phyloP scores from a whole-genome alignment of 306 rosid genomes.

The Hippophae gyantsensis region DNA sequence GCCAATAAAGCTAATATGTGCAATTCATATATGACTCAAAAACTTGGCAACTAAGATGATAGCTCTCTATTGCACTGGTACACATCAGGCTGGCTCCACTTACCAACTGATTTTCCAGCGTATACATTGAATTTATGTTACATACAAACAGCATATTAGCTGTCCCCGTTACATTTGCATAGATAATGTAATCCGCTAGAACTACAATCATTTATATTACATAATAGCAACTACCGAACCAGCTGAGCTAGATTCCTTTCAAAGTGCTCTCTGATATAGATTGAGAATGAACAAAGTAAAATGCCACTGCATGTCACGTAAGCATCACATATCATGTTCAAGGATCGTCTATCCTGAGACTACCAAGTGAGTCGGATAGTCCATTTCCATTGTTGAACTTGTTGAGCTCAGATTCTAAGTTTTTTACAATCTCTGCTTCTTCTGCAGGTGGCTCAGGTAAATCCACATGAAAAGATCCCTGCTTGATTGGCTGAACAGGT shows the following conservation, averaged over 20 bases:
- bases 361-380: slow-evolving; percentile 31
- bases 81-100: slow-evolving; percentile 19
- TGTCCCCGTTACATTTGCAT: slow-evolving; percentile 5
- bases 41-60: slow-evolving; percentile 5
- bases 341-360: slow-evolving; percentile 33
- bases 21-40: slow-evolving; percentile 3
- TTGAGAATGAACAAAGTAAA: neutral
- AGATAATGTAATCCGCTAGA: slow-evolving; percentile 17
- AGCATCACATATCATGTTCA: slow-evolving; percentile 8
- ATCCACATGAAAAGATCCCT: slow-evolving; percentile 78
- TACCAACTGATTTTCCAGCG: slow-evolving; percentile 23
- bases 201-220: slow-evolving; percentile 17
- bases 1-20: slow-evolving; percentile 8
- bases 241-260: slow-evolving; percentile 14
- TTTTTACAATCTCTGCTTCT: slow-evolving; percentile 44
- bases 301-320: slow-evolving; percentile 5
- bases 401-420: slow-evolving; percentile 56
- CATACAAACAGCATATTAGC: slow-evolving; percentile 25
- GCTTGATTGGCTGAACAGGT: slow-evolving; percentile 44
- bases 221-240: slow-evolving; percentile 11
- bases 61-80: slow-evolving; percentile 19
- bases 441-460: slow-evolving; percentile 52
- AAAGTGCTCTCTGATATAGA: slow-evolving; percentile 7
- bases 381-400: slow-evolving; percentile 38
- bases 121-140: slow-evolving; percentile 14